Conservation (phyloP, 257 asterid species). For the Asclepias syriaca region DNA sequence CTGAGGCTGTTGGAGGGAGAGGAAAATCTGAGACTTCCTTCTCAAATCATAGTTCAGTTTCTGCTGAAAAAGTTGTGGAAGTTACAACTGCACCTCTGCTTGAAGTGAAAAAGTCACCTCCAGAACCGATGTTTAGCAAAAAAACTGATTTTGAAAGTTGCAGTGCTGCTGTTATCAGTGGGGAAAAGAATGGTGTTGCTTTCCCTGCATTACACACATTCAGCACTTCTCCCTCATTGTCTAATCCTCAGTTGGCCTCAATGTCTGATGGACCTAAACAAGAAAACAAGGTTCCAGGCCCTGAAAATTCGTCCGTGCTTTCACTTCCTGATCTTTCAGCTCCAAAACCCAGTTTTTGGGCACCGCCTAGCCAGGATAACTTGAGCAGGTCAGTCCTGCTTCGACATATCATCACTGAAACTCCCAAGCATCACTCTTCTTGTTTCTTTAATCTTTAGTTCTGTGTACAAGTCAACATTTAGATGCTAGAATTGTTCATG, state of each 20-base stretch:
- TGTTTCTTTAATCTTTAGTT: background rate
- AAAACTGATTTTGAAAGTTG: slow-evolving; percentile 20
- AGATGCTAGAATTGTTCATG: background rate
- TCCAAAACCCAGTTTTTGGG: slow-evolving; percentile 16
- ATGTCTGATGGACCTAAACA: slow-evolving; percentile 32
- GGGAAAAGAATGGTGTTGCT: slow-evolving; percentile 19
- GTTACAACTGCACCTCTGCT: slow-evolving; percentile 20
- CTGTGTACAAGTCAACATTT: background rate
- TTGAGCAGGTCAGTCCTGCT: slow-evolving; percentile 23
- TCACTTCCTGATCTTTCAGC: slow-evolving; percentile 27
- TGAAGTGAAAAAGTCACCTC: slow-evolving; percentile 24
- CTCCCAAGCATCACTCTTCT: background rate
- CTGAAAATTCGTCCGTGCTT: slow-evolving; percentile 16
- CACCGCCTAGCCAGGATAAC: slow-evolving; percentile 17
- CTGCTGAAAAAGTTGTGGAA: slow-evolving; percentile 23
- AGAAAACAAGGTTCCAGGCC: slow-evolving; percentile 17
- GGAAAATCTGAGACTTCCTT: slow-evolving; percentile 23
- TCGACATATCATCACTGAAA: background rate
- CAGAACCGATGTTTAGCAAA: slow-evolving; percentile 20
- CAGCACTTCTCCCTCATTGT: slow-evolving; percentile 17
- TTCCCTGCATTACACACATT: slow-evolving; percentile 26
- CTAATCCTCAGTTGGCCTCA: slow-evolving; percentile 20
- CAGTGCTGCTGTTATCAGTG: slow-evolving; percentile 26
- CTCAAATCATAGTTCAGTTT: slow-evolving; percentile 16
- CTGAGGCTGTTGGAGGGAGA: slow-evolving; percentile 21